These are phyloP conservation scores for Beverwykella pulmonaria DNA, from an alignment of 495 filamentous ascomycete species.

Conservation along the genomic window DNA sequence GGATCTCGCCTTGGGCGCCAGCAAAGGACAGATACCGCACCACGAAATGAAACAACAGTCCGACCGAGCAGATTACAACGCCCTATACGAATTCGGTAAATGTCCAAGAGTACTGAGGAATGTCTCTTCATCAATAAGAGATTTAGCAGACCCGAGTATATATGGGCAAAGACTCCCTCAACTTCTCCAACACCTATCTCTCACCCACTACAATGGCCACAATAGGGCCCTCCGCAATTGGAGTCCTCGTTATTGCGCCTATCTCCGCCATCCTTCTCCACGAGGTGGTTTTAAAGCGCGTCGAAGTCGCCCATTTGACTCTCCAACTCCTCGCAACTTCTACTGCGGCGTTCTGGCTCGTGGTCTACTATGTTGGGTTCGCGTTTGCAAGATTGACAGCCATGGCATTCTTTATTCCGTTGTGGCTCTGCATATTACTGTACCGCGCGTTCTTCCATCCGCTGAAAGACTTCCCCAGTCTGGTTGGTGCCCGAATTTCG, in stretches of 20 bases:
- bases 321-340: background rate
- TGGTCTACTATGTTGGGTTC: background rate
- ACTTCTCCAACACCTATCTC: background rate
- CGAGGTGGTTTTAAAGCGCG: conserved; percentile 1
- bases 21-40: no score
- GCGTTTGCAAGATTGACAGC: background rate
- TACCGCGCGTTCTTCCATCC: conserved; percentile 25
- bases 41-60: no score
- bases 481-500: conserved; percentile 4
- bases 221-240: background rate
- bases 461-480: conserved; percentile 3
- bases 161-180: background rate
- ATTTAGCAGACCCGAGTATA: background rate
- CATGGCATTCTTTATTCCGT: background rate
- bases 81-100: no score
- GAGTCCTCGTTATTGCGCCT: background rate
- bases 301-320: conserved; percentile 6
- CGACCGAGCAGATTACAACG: no score
- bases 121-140: background rate
- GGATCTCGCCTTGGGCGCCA: no score
- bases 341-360: background rate
- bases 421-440: background rate
- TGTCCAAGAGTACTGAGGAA: no score
- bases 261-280: conserved; percentile 13
- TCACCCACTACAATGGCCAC: background rate